Conservation (phyloP, 768 basidiomycete genomes). For the Rhodocollybia butyracea region DNA sequence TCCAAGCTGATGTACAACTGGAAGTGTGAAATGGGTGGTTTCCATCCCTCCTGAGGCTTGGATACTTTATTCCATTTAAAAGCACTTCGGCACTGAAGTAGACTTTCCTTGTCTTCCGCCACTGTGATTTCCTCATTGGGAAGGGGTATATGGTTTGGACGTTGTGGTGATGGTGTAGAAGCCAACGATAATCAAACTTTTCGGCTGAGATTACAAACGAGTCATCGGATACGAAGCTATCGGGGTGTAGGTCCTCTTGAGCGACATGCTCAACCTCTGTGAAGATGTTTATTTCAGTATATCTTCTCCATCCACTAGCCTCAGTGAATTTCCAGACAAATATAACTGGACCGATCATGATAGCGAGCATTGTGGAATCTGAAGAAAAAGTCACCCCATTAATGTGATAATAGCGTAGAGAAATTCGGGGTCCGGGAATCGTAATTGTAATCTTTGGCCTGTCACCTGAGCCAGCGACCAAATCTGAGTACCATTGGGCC, state of each 20-base stretch:
- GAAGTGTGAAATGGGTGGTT: not conserved
- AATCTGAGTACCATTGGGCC: too few species aligned
- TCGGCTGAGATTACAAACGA: not conserved
- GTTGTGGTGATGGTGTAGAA: not conserved
- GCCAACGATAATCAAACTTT: not conserved
- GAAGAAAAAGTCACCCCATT: not conserved
- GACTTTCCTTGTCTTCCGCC: not conserved
- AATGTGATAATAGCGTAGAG: too few species aligned
- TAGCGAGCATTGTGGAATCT: not conserved
- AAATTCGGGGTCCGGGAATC: too few species aligned
- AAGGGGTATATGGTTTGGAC: not conserved
- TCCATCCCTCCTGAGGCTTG: not conserved
- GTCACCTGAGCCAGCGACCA: too few species aligned
- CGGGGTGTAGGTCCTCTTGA: not conserved
- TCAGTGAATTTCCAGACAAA: not conserved
- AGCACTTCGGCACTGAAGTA: not conserved
- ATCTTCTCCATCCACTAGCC: not conserved
- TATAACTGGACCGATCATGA: not conserved
- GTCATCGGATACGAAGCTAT: not conserved
- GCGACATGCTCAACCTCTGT: not conserved
- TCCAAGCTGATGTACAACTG: not conserved
- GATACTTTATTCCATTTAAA: not conserved
- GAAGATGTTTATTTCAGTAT: not conserved
- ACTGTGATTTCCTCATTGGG: not conserved
- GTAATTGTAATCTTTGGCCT: too few species aligned